Conservation (phyloP, 192 early-diverging fungal species). For the Lobulomyces angularis region DNA sequence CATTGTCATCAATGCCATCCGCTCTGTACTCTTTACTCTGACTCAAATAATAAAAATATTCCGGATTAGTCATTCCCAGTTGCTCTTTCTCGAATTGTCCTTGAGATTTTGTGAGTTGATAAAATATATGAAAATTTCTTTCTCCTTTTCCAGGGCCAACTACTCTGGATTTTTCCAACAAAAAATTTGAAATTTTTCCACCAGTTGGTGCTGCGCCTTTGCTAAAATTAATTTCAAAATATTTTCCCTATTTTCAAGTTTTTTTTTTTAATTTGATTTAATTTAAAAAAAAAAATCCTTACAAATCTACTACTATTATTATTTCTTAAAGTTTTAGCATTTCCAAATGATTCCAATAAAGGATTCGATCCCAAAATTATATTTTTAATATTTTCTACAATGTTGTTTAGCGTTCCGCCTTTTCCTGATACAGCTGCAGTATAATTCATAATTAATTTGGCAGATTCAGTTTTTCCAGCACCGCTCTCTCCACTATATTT, state of each 20-base stretch:
- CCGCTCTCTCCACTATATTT: conserved; percentile 73
- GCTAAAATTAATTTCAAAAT: conserved; percentile 97
- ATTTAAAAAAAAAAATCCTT: conserved; percentile 10
- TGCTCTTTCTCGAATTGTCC: conserved; percentile 22
- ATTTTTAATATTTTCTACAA: conserved; percentile 90
- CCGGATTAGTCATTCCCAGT: conserved; percentile 38
- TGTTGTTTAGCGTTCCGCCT: conserved; percentile 42
- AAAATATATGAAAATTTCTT: conserved; percentile 97
- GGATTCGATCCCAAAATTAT: conserved; percentile 99
- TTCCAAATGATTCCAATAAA: conserved; percentile 94
- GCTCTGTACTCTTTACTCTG: conserved; percentile 42
- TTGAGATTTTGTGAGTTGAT: conserved; percentile 43
- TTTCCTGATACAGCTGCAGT: conserved; percentile 86
- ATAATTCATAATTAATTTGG: conserved; percentile 77
- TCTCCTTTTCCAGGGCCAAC: conserved; percentile 88
- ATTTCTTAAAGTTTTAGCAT: conserved; percentile 96
- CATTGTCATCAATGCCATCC: conserved; percentile 81
- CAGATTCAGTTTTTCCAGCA: conserved; percentile 58
- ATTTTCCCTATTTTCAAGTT: conserved; percentile 72
- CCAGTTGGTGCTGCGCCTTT: conserved; percentile 84
- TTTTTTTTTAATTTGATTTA: no score
- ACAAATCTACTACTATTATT: conserved; percentile 97
- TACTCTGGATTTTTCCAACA: conserved; percentile 93
- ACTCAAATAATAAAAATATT: conserved; percentile 38
- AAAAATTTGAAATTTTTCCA: conserved; percentile 94